Conservation (phyloP, 2,329 filamentous ascomycete genomes). For the Plectosphaerella plurivora region DNA sequence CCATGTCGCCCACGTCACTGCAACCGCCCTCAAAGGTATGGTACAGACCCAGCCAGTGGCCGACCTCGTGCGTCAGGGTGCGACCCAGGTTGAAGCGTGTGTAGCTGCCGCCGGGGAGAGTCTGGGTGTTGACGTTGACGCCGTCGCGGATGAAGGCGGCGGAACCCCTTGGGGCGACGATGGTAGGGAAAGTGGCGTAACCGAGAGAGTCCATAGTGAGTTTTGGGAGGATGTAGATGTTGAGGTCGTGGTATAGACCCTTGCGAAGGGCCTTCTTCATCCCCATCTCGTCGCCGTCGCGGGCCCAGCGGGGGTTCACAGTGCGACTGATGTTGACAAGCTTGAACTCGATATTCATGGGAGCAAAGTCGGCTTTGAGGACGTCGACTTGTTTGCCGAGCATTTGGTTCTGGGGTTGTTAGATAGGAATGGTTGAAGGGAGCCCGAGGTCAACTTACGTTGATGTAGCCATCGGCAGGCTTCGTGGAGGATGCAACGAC, state of each 20-base stretch:
- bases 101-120: slow-evolving; percentile 30
- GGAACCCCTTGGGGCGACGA: slow-evolving; percentile 14
- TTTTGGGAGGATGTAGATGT: slow-evolving; percentile 37
- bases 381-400: slow-evolving; percentile 34
- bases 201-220: slow-evolving; percentile 32
- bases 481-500: background rate
- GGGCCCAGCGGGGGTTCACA: slow-evolving; percentile 42
- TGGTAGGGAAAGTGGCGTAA: slow-evolving; percentile 40
- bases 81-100: slow-evolving; percentile 28
- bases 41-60: slow-evolving; percentile 45
- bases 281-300: slow-evolving; percentile 30
- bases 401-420: slow-evolving; percentile 12
- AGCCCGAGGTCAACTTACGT: background rate
- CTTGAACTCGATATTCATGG: slow-evolving; percentile 38
- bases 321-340: slow-evolving; percentile 38
- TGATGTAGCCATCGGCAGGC: background rate
- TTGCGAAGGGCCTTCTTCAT: slow-evolving; percentile 42
- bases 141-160: slow-evolving; percentile 31
- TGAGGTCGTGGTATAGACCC: slow-evolving; percentile 35
- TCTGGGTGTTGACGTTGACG: slow-evolving; percentile 30
- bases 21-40: slow-evolving; percentile 43
- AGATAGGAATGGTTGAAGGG: background rate
- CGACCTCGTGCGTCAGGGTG: slow-evolving; percentile 35
- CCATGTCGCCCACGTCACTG: slow-evolving; percentile 28
- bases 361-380: slow-evolving; percentile 39